Conservation (phyloP, 2,329 filamentous ascomycete genomes). For the Xylariaceae sp. region DNA sequence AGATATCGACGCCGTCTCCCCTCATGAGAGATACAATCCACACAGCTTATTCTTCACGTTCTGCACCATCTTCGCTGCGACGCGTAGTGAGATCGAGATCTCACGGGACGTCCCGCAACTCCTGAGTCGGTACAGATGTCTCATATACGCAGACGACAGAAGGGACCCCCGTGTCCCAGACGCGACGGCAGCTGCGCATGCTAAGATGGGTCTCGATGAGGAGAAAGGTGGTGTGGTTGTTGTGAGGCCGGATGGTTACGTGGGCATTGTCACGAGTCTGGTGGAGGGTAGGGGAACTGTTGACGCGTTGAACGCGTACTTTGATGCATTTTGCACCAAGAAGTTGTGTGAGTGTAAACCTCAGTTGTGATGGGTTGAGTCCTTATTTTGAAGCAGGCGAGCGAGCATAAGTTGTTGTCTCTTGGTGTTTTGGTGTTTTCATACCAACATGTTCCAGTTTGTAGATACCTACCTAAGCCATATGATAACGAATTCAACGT, state of each 20-base stretch:
- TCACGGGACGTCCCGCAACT: conserved; percentile 62
- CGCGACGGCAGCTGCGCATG: conserved; percentile 70
- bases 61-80: conserved; percentile 66
- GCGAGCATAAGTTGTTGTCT: not conserved
- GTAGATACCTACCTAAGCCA: no score
- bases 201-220: conserved; percentile 76
- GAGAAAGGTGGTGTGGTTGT: conserved; percentile 74
- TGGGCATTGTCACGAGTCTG: conserved; percentile 68
- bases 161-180: conserved; percentile 65
- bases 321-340: conserved; percentile 66
- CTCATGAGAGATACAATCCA: conserved; percentile 79
- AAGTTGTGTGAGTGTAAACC: conserved; percentile 39
- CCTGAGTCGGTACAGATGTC: conserved; percentile 70
- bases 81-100: conserved; percentile 67
- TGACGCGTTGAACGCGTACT: conserved; percentile 79
- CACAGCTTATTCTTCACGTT: conserved; percentile 79
- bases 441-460: no score
- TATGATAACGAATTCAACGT: no score
- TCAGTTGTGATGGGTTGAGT: conserved; percentile 33
- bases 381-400: no score
- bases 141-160: conserved; percentile 82
- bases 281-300: conserved; percentile 73
- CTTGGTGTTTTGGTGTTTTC: not conserved
- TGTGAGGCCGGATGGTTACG: conserved; percentile 81
- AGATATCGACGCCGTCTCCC: conserved; percentile 58